Evolutionary conservation across 306 rosid genomes (phyloP).

Genomic region (Leucaena leucocephala): DNA sequence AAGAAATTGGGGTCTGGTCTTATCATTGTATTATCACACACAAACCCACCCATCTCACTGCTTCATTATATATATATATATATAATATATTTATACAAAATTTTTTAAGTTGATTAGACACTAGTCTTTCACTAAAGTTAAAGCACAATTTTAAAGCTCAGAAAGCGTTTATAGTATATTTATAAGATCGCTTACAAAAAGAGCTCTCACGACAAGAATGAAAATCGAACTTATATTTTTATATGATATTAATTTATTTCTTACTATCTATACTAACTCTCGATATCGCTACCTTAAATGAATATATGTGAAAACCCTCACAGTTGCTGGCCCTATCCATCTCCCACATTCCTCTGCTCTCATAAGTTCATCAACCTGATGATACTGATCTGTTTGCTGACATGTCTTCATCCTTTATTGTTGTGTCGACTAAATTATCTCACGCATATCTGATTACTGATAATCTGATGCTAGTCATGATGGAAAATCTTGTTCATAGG

Average conservation of each 20-base stretch:
- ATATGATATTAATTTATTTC: no score
- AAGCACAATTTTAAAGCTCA: no score
- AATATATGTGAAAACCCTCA: background rate
- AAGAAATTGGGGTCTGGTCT: background rate
- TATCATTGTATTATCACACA: background rate
- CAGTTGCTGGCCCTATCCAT: background rate
- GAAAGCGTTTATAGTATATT: no score
- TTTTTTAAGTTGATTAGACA: no score
- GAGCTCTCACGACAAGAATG: no score
- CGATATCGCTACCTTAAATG: no score
- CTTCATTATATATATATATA: background rate
- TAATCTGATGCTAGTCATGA: conserved; percentile 3
- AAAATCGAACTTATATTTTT: no score
- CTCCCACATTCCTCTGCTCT: background rate
- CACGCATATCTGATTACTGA: background rate
- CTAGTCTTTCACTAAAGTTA: no score
- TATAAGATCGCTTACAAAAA: no score
- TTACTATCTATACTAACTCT: no score
- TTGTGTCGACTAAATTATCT: background rate
- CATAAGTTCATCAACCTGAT: background rate
- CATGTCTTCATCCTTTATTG: background rate
- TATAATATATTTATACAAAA: no score
- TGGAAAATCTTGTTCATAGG: background rate
- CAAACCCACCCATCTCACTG: background rate
- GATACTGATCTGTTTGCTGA: background rate